Evolutionary conservation across 2,329 filamentous ascomycete genomes (phyloP).

Genomic region (Xylaria sp.): DNA sequence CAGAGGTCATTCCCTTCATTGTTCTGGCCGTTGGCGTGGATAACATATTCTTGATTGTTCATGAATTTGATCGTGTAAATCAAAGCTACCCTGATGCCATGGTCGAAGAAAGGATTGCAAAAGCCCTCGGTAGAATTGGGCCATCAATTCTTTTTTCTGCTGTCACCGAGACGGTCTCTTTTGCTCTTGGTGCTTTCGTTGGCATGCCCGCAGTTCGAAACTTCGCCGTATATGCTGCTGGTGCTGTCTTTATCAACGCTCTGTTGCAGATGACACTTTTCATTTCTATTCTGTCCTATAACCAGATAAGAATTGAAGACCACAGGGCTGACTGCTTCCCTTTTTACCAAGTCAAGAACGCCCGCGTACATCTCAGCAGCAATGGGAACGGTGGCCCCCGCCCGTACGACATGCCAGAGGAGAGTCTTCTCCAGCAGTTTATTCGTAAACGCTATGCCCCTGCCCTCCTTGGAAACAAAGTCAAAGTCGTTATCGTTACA

Average conservation of each 20-base stretch:
- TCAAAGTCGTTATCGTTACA: slow-evolving; percentile 80
- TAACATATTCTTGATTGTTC: slow-evolving; percentile 98
- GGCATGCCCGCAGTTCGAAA: slow-evolving; percentile 98
- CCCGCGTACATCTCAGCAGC: slow-evolving; percentile 72
- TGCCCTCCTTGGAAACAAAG: slow-evolving; percentile 79
- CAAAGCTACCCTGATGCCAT: slow-evolving; percentile 88
- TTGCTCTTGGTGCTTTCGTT: slow-evolving; percentile 90
- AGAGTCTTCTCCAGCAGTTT: slow-evolving; percentile 84
- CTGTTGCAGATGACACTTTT: slow-evolving; percentile 98
- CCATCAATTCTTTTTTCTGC: slow-evolving; percentile 96
- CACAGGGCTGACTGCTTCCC: slow-evolving; percentile 92
- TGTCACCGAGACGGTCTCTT: slow-evolving; percentile 93
- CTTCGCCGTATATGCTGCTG: slow-evolving; percentile 95
- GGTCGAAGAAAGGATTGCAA: slow-evolving; percentile 86
- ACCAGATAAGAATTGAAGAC: slow-evolving; percentile 90
- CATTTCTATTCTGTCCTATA: slow-evolving; percentile 87
- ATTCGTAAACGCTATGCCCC: slow-evolving; percentile 93
- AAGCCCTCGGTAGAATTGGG: slow-evolving; percentile 93
- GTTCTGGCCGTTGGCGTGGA: slow-evolving; percentile 96
- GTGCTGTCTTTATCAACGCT: slow-evolving; percentile 96
- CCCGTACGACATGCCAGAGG: slow-evolving; percentile 80
- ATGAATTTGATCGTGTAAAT: slow-evolving; percentile 97
- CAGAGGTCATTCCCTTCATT: slow-evolving; percentile 97
- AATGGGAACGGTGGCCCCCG: slow-evolving; percentile 69
- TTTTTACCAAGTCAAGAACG: slow-evolving; percentile 82